Percentiles rank a stretch among this genome's conserved stretches.
Conservation (phyloP, 2,329 filamentous ascomycete species). For the Pseudopyricularia javanii region DNA sequence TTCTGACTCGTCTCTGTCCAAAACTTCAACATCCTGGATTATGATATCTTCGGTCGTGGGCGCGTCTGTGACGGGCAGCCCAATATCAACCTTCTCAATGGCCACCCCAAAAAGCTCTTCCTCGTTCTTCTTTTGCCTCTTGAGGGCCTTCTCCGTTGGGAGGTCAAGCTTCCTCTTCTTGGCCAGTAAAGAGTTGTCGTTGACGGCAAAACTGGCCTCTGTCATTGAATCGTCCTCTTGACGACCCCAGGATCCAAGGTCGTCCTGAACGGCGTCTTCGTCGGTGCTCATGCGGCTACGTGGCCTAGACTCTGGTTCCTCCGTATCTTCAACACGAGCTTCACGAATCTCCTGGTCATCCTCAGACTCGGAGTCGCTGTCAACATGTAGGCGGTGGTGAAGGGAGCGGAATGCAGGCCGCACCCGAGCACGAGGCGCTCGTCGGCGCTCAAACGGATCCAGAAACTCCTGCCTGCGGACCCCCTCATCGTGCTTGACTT, state of each 20-base stretch:
- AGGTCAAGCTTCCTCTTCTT: conserved; percentile 67
- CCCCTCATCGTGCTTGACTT: conserved; percentile 44
- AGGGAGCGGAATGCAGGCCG: conserved; percentile 62
- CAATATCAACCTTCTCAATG: conserved; percentile 37
- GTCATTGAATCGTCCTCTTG: conserved; percentile 56
- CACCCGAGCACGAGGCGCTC: conserved; percentile 33
- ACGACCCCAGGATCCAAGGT: conserved; percentile 31
- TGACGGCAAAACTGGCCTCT: conserved; percentile 56
- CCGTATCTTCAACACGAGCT: conserved; percentile 48
- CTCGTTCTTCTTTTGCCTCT: conserved; percentile 68
- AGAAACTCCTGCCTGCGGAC: conserved; percentile 52
- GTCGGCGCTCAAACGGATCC: conserved; percentile 54
- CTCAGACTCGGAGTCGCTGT: conserved; percentile 78
- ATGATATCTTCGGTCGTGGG: conserved; percentile 37
- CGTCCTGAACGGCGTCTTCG: conserved; percentile 39
- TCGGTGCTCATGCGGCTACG: conserved; percentile 62
- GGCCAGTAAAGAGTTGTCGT: conserved; percentile 32
- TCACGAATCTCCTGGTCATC: conserved; percentile 31
- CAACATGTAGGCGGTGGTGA: conserved; percentile 65
- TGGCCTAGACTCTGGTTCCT: conserved; percentile 73
- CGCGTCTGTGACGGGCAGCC: conserved; percentile 28
- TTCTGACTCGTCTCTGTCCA: conserved; percentile 30
- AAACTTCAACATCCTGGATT: conserved; percentile 32
- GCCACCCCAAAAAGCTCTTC: conserved; percentile 65
- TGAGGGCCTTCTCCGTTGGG: conserved; percentile 57